Evolutionary conservation across 1,284 basidiomycete genomes (phyloP), one percentile per base, ranked within the genome.

Genomic region (Lignosus rhinocerotis): DNA sequence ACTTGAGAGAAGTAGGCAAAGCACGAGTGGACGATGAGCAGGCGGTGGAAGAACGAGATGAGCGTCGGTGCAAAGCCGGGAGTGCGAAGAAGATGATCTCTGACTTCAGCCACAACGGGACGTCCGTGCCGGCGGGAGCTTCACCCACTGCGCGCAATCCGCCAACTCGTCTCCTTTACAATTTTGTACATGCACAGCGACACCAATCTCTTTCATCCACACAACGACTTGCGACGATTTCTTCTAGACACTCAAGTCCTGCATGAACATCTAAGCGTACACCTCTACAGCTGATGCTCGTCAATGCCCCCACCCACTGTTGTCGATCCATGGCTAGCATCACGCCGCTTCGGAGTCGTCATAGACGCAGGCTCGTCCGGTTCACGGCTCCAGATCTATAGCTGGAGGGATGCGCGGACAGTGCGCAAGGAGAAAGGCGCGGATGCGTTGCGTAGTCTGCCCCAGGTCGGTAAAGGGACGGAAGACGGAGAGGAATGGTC

Each of bases 361-460:
- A 92, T 99, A 72, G 96, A 99, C 79, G 96, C 96, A 68, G 96
- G 96, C 63, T 97, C 94, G 70, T 98, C 95, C 11, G 96, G 96
- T 38, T 98, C 96, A 6, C 83, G 97, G 50, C 81, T 98, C 48
- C 96, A 97, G 75, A 94, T 99, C 65, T 99, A 99, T 79, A 95
- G 93, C 69, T 99, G 96, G 96, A 87, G 84, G 63, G 92, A 98
- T 72, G 87, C 94, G 17, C 81, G 84, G 53, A 74, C 81, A 14
- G 75, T 83, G 21, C 73, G 76, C 5, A 64, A 78, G 51, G 75
- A 79, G 42, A 74, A 80, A 54, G 81, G 76, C 44, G 78, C 78
- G 53, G 69, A 73, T 14, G 77, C 82, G 4, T 76, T 78, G 12
- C 71, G 78, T 59, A 73, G 75, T 16, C 75, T 98, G 30, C 94